Percentiles rank a stretch among this genome's conserved stretches.
Evolutionary conservation across 306 rosid species (phyloP).

Genomic region (Vicia sativa): DNA sequence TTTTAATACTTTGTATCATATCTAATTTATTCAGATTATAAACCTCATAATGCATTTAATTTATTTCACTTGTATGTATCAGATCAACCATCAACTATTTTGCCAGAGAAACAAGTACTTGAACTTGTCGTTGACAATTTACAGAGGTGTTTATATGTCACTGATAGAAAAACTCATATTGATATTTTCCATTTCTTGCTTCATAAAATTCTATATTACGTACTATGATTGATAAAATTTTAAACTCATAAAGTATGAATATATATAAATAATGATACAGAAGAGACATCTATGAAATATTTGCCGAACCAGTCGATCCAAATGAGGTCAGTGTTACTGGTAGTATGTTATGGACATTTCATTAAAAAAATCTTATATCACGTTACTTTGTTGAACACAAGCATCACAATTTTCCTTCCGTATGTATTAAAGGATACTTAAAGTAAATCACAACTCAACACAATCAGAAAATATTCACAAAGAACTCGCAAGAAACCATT

Average conservation of each 20-base stretch:
- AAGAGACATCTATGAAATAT: constrained; percentile 67
- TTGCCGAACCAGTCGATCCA: constrained; percentile 76
- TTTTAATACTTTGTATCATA: not conserved
- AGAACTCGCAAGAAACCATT: too few relatives aligned
- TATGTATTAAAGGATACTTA: too few relatives aligned
- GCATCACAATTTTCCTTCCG: too few relatives aligned
- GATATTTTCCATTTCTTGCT: too few relatives aligned
- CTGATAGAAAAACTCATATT: not conserved
- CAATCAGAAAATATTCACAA: too few relatives aligned
- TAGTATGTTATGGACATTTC: not conserved
- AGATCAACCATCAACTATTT: constrained; percentile 47
- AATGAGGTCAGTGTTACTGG: constrained; percentile 50
- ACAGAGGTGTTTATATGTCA: constrained; percentile 51
- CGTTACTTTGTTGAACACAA: too few relatives aligned
- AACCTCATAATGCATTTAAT: too few relatives aligned
- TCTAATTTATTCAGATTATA: constrained; percentile 3
- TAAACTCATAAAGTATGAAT: too few relatives aligned
- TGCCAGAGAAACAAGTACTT: constrained; percentile 61
- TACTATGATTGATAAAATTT: not conserved
- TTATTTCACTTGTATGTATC: constrained; percentile 12
- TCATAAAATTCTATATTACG: too few relatives aligned
- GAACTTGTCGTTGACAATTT: constrained; percentile 64
- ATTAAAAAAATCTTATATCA: not conserved
- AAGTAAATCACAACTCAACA: too few relatives aligned
- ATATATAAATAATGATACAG: constrained; percentile 34